Evolutionary conservation across 1,284 basidiomycete genomes (phyloP), one percentile per base, ranked within the genome.

Genomic region (Ceratobasidium sp.): DNA sequence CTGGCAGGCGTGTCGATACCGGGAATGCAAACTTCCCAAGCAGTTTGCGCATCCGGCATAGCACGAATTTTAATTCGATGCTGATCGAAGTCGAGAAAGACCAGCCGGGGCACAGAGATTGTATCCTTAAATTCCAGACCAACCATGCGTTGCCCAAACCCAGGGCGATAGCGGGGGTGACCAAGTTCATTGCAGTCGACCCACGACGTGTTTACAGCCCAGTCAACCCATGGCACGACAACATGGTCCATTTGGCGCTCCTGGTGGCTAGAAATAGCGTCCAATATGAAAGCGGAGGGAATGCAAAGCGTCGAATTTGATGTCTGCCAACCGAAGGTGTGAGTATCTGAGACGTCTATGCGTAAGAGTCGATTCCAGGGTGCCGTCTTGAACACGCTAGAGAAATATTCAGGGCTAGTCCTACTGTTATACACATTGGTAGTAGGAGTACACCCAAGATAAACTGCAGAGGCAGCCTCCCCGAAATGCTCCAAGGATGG

Each of bases 1-100:
- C 31, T 5, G 11, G 53, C 22, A 27, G 53, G 53, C 2, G 31
- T 27, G 11, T 56, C 22, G 53, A 31, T 14, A 24, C 31, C 24
- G 22, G 53, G 53, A 27, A 14, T 27, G 22, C 53, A 27, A 27
- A 56, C 14, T 27, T 31, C 31, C 24, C 24, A 24, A 14, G 11
- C 53, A 5, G n/a, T 24, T 27, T 14, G 36, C 36, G 53, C 24
- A 27, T 31, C 31, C 27, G 53, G 11, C 22, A 31, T 27, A 31
- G 31, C 53, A 31, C 53, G 31, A 29, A 24, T 15, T 7, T 56
- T 56, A 41, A 56, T 24, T 56, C 53, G 53, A 15, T 14, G 24
- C 22, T n/a, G 53, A 31, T 56, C 53, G 14, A 56, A 56, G 31
- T 56, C 53, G 53, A 56, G 31, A 27, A 56, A 5, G 3, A 56